Percentiles rank a stretch among this genome's conserved stretches.
These are phyloP conservation scores for Malassezia equina DNA, from an alignment of 1,284 basidiomycete species.

Conservation along the genomic window DNA sequence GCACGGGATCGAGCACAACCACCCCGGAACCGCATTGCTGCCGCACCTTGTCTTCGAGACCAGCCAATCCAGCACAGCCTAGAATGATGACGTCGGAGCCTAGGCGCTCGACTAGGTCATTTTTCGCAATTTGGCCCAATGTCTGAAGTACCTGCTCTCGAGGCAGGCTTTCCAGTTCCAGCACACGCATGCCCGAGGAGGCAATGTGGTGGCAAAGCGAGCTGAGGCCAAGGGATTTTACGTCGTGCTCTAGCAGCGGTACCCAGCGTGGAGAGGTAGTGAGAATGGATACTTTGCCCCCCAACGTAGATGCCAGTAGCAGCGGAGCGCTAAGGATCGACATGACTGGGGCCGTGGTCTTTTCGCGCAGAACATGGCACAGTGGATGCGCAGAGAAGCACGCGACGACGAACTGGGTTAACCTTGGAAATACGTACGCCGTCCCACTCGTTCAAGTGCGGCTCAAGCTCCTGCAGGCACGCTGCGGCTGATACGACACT, in stretches of 20 bases:
- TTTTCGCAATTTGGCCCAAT: background rate
- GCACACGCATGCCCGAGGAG: background rate
- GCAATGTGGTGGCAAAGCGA: background rate
- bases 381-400: background rate
- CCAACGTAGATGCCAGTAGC: background rate
- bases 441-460: background rate
- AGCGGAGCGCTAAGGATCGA: background rate
- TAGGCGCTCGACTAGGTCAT: background rate
- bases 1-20: background rate
- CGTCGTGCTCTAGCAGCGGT: background rate
- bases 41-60: background rate
- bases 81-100: background rate
- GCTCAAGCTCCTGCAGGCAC: background rate
- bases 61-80: background rate
- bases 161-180: background rate
- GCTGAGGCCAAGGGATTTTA: background rate
- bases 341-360: background rate
- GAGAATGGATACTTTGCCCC: background rate
- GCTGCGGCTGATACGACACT: background rate
- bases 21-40: background rate
- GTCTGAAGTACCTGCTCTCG: background rate
- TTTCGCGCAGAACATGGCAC: background rate
- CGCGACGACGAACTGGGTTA: background rate
- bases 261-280: constrained; percentile 1
- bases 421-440: background rate